Evolutionary conservation across 139 green algal species (phyloP), one percentile per base, ranked within the genome.

Genomic region (Edaphochlamys debaryana): DNA sequence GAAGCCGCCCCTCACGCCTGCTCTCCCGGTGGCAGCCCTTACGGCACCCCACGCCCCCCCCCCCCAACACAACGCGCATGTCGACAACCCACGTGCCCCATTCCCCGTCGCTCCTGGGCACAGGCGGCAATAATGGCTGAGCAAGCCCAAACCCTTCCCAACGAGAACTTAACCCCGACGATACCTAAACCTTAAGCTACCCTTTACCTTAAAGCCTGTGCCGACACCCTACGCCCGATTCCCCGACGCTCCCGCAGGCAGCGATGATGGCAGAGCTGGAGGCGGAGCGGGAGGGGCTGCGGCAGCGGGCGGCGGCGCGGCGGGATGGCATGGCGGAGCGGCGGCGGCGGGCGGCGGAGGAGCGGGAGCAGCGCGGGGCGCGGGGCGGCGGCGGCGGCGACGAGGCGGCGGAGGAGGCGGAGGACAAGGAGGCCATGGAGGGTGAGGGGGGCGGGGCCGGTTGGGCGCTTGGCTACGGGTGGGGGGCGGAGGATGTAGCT

Each of bases 231-330:
- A 13, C 45, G 45, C 11, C 45, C 60, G 29, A 25, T 69, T 25
- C 17, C 11, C 27, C 17, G 32, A 7, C 17, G 32, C 9, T 42
- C 17, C 63, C 22, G 2, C 75, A 81, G 75, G 60, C 62, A 4
- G 3, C 75, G 3, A 41, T 81, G 29, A 8, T 81, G 30, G 60
- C 42, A 15, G 75, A 81, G 58, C 41, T 81, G 60, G 75, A 81
- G 75, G 4, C 27, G 17, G 75, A 81, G 60, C 63, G 63, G 40
- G 75, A 71, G 15, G 60, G 41, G 19, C 60, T 81, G 41, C 37
- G 75, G 38, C n/a, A 60, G 60, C 75, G 75, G 41, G 60, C 75
- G 38, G 13, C 71, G 58, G 60, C 30, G 40, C 60, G 75, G 40
- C 60, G 60, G 30, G 36, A 19, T 17, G 41, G 41, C 4, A 71